These are phyloP conservation scores for Tetrastigma voinierianum DNA, from an alignment of 164 flowering plant genomes.

Conservation along the genomic window DNA sequence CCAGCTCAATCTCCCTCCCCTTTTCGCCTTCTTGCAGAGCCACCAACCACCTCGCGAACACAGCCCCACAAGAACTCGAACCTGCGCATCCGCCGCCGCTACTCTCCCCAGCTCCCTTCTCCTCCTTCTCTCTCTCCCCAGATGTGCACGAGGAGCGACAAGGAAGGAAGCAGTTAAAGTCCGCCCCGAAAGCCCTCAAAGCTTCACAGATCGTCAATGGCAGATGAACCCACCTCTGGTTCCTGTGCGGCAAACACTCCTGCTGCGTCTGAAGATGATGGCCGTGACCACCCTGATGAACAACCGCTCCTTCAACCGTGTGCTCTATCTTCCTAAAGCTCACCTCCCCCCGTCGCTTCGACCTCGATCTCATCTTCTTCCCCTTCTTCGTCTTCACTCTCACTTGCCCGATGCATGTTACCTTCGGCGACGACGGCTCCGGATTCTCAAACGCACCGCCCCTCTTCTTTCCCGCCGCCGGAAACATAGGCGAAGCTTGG, in stretches of 20 bases:
- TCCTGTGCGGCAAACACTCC: constrained; percentile 42
- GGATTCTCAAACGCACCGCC: constrained; percentile 60
- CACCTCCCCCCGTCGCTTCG: constrained; percentile 42
- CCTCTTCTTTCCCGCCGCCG: constrained; percentile 40
- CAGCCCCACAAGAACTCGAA: neutral
- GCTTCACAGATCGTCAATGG: constrained; percentile 85
- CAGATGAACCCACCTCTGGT: constrained; percentile 85
- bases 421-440: constrained; percentile 90
- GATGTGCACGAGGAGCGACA: constrained; percentile 52
- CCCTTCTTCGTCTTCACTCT: constrained; percentile 84
- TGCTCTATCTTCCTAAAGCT: constrained; percentile 63
- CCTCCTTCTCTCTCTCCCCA: constrained; percentile 31
- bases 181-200: constrained; percentile 64
- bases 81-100: neutral
- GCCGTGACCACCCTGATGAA: neutral
- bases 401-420: constrained; percentile 92
- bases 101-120: constrained; percentile 16
- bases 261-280: constrained; percentile 4
- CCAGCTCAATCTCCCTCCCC: constrained; percentile 55
- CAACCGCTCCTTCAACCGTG: neutral
- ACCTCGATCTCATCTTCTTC: constrained; percentile 53
- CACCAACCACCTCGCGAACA: neutral
- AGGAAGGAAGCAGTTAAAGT: constrained; percentile 72
- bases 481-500: constrained; percentile 76
- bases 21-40: constrained; percentile 55